Base-by-base conservation (phyloP, 1,284 basidiomycete species). In the Malassezia psittaci region DNA sequence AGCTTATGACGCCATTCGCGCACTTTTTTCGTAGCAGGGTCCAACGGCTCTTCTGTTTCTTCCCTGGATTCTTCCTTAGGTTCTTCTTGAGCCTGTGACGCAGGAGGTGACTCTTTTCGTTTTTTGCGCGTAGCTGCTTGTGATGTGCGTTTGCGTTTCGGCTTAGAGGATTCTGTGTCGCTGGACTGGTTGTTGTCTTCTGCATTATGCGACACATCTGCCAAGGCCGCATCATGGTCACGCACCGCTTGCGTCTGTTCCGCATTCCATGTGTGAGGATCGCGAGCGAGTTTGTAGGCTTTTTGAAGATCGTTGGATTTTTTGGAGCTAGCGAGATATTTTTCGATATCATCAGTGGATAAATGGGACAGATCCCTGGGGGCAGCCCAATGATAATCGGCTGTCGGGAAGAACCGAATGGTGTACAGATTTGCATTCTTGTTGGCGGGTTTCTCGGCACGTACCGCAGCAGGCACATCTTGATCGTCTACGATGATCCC, bases 371-470 rank as follows among this genome's bases (percentile, higher is more conserved):
- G 82, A 73, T 94, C 90, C 67, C 85, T 85, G 6, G 85, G 76
- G 18, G 83, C 79, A 34, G 88, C 80, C 90, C 91, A 96, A 39
- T 88, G 82, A 77, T 85, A 88, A 78, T 96, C 90, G 52, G 87
- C 89, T 37, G 82, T 82, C 35, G 88, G 88, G 80, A 90, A 91
- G 82, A 90, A 93, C 65, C 83, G 80, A 41, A 90, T 83, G 67
- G 86, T 88, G 76, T 87, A 84, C 67, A 83, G 83, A 12, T 78
- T 79, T 3, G 81, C 78, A 76, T 85, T 87, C 77, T 85, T 86
- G 64, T 79, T 77, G 15, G 76, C 69, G 13, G 87, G 87, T 12
- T 84, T 82, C 69, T 89, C 87, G 66, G 79, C 81, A 54, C 77
- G 67, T 24, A 90, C 87, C 3, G 64, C 64, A 16, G 77, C 64